A percentile compares a stretch with the other conserved stretches of the same genome.
Conservation (phyloP, 495 filamentous ascomycete species). For the Daldinia concentrica region DNA sequence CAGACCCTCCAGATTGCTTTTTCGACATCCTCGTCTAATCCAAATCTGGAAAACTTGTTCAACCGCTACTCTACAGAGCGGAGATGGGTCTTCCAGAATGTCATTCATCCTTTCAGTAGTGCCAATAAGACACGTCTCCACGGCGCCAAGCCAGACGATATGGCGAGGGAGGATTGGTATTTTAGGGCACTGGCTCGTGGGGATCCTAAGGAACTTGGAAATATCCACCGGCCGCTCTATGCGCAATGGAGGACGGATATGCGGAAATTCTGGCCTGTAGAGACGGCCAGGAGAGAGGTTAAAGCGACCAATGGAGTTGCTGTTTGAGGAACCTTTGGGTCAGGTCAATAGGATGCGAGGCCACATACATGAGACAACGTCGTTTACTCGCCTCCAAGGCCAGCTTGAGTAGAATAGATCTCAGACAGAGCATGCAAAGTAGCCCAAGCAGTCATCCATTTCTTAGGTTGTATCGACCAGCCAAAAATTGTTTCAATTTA, state of each 20-base stretch:
- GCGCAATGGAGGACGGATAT: constrained; percentile 17
- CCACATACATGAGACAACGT: background rate
- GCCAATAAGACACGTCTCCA: constrained; percentile 22
- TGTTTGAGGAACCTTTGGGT: background rate
- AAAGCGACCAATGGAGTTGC: background rate
- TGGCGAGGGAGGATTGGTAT: constrained; percentile 25
- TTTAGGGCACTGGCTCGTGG: constrained; percentile 15
- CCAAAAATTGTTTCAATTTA: constrained; percentile 16
- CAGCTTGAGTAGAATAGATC: background rate
- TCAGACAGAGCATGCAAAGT: background rate
- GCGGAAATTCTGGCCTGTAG: constrained; percentile 1
- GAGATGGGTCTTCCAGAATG: constrained; percentile 19
- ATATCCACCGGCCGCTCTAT: constrained; percentile 13
- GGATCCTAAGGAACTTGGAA: constrained; percentile 14
- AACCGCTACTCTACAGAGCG: constrained; percentile 20
- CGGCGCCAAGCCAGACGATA: constrained; percentile 17
- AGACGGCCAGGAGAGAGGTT: background rate
- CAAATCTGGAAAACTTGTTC: constrained; percentile 5
- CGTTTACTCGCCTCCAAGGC: background rate
- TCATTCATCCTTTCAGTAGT: constrained; percentile 24
- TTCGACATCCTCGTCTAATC: background rate
- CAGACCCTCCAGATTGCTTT: constrained; percentile 15
- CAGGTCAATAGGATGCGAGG: background rate
- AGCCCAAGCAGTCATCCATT: background rate
- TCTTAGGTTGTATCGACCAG: constrained; percentile 9